Evolutionary conservation across 176 grass and related monocot species (phyloP).

Genomic region (Luzula sylvatica): DNA sequence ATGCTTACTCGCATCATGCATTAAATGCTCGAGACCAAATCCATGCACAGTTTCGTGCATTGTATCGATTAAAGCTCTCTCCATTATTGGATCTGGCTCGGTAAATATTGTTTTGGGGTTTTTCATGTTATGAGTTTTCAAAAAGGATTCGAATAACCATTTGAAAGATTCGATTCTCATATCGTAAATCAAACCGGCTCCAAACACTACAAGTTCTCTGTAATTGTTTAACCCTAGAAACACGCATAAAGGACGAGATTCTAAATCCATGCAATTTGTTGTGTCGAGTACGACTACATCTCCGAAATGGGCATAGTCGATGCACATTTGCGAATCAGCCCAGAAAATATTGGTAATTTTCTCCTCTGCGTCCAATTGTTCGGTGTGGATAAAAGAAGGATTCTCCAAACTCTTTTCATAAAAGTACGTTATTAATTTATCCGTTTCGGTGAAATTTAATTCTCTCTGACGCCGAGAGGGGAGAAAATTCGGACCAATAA

Average conservation of each 20-base stretch:
- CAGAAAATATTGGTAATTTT: slow-evolving; percentile 52
- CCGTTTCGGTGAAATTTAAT: slow-evolving; percentile 28
- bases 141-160: slow-evolving; percentile 58
- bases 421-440: slow-evolving; percentile 34
- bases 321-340: slow-evolving; percentile 46
- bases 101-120: slow-evolving; percentile 20
- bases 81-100: slow-evolving; percentile 16
- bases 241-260: slow-evolving; percentile 32
- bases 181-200: slow-evolving; percentile 46
- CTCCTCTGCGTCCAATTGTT: slow-evolving; percentile 54
- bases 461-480: slow-evolving; percentile 23
- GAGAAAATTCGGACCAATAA: slow-evolving; percentile 24
- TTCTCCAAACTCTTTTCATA: slow-evolving; percentile 25
- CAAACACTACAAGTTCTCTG: slow-evolving; percentile 41
- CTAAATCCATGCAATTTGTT: slow-evolving; percentile 26
- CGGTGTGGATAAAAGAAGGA: slow-evolving; percentile 38
- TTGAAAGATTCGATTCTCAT: slow-evolving; percentile 39
- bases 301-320: slow-evolving; percentile 46
- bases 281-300: slow-evolving; percentile 43
- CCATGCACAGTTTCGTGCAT: slow-evolving; percentile 22
- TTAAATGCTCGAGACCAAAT: slow-evolving; percentile 3
- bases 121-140: slow-evolving; percentile 20
- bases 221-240: slow-evolving; percentile 54
- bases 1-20: slow-evolving; percentile 16
- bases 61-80: slow-evolving; percentile 14